These are phyloP conservation scores for Sclerotinia glacialis DNA, from an alignment of 2,329 filamentous ascomycete genomes.

Conservation along the genomic window DNA sequence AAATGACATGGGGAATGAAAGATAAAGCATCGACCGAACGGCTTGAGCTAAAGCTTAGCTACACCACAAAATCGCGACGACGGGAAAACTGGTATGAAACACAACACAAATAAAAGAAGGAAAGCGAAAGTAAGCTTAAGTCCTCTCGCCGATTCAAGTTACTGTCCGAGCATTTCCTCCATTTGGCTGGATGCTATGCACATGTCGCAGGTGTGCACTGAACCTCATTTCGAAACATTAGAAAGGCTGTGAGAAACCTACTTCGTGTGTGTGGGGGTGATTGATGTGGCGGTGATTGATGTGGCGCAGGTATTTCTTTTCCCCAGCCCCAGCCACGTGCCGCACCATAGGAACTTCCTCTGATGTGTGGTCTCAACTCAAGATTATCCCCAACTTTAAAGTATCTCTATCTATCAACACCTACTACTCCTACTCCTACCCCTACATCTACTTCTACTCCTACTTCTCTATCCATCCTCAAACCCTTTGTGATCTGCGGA, in stretches of 20 bases:
- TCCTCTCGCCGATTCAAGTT: background rate
- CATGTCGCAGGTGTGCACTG: background rate
- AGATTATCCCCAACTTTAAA: background rate
- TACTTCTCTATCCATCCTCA: background rate
- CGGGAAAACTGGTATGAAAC: slow-evolving; percentile 1
- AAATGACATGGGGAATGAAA: background rate
- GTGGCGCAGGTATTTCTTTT: background rate
- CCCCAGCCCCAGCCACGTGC: background rate
- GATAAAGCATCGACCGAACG: background rate
- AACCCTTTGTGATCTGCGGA: background rate
- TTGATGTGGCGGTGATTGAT: background rate
- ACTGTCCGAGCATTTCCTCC: background rate
- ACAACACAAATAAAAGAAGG: background rate
- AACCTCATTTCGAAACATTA: slow-evolving; percentile 11
- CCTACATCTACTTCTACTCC: too few relatives aligned
- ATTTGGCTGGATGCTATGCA: background rate
- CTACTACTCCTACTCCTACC: background rate
- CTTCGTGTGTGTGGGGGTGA: background rate
- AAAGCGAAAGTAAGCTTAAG: background rate
- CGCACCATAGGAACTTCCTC: too few relatives aligned
- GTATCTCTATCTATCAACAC: background rate
- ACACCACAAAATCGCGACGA: background rate
- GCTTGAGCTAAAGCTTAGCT: background rate
- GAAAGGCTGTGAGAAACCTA: too few relatives aligned
- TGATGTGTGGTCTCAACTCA: too few relatives aligned